A percentile compares a stretch with the other conserved stretches of the same genome.
Conservation (phyloP, 768 basidiomycete species). For the Psilocybe azurescens region DNA sequence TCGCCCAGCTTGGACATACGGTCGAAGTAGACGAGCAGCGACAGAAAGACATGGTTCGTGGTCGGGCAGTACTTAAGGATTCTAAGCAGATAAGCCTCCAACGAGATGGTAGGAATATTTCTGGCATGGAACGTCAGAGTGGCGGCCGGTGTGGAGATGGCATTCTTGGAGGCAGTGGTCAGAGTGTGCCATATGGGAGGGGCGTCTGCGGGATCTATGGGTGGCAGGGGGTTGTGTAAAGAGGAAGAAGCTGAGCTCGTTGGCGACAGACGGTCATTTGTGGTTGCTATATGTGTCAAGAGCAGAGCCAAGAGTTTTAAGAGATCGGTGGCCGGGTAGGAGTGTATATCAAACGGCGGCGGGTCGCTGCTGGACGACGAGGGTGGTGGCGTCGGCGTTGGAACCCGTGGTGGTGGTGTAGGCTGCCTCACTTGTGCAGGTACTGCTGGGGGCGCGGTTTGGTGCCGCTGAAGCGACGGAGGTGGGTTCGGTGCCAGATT, state of each 20-base stretch:
- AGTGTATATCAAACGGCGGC: conserved; percentile 72
- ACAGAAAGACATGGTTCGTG: conserved; percentile 96
- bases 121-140: conserved; percentile 95
- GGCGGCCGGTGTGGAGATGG: conserved; percentile 78
- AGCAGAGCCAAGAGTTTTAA: conserved; percentile 86
- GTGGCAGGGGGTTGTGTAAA: conserved; percentile 25
- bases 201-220: conserved; percentile 34
- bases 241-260: conserved; percentile 27
- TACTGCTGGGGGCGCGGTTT: conserved; percentile 25
- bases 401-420: conserved; percentile 17
- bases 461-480: conserved; percentile 28
- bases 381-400: conserved; percentile 16
- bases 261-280: conserved; percentile 78
- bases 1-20: conserved; percentile 80
- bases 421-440: conserved; percentile 8
- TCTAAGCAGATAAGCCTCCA: conserved; percentile 92
- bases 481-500: conserved; percentile 31
- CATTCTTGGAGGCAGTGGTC: conserved; percentile 77
- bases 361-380: conserved; percentile 20
- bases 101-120: conserved; percentile 92
- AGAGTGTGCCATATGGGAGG: conserved; percentile 69
- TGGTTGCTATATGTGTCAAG: conserved; percentile 88
- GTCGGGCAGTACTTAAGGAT: conserved; percentile 99
- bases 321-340: conserved; percentile 81
- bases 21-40: conserved; percentile 96